These are phyloP conservation scores for Vitis hybrid DNA, from an alignment of 177 flowering plant species.

Conservation along the genomic window DNA sequence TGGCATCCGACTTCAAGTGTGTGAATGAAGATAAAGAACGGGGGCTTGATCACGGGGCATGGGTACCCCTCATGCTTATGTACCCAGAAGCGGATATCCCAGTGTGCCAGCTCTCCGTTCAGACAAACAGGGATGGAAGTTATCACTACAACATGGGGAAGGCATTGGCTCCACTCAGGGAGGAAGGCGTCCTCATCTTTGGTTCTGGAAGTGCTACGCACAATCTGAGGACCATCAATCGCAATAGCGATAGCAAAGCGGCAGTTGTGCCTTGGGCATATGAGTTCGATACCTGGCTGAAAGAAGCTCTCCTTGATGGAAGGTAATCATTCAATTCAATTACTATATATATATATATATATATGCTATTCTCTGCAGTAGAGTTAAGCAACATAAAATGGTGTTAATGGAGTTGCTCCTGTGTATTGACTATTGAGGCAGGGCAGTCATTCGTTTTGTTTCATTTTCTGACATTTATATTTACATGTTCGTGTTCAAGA, in stretches of 20 bases:
- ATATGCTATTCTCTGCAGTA: not conserved
- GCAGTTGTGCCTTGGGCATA: constrained; percentile 52
- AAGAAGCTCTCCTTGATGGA: constrained; percentile 43
- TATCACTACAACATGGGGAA: constrained; percentile 79
- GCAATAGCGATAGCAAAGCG: not conserved
- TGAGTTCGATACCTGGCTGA: constrained; percentile 56
- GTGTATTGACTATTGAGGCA: no score
- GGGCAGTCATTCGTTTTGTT: no score
- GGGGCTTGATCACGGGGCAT: constrained; percentile 91
- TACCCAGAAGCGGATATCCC: constrained; percentile 83
- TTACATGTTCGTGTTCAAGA: constrained; percentile 23
- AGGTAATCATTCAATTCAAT: constrained; percentile 22
- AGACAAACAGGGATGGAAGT: constrained; percentile 44
- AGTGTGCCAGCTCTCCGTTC: constrained; percentile 80
- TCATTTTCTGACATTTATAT: no score
- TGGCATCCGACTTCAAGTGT: constrained; percentile 35
- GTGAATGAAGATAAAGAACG: constrained; percentile 63
- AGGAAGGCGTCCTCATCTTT: constrained; percentile 73
- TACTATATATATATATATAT: not conserved
- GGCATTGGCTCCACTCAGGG: constrained; percentile 71
- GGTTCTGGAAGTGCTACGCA: constrained; percentile 86
- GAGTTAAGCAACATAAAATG: no score
- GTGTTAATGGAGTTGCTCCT: no score
- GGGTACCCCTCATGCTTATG: constrained; percentile 88
- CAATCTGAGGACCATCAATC: constrained; percentile 41